Evolutionary conservation across 441 rosid species (phyloP).

Genomic region (Euphorbia corollata): DNA sequence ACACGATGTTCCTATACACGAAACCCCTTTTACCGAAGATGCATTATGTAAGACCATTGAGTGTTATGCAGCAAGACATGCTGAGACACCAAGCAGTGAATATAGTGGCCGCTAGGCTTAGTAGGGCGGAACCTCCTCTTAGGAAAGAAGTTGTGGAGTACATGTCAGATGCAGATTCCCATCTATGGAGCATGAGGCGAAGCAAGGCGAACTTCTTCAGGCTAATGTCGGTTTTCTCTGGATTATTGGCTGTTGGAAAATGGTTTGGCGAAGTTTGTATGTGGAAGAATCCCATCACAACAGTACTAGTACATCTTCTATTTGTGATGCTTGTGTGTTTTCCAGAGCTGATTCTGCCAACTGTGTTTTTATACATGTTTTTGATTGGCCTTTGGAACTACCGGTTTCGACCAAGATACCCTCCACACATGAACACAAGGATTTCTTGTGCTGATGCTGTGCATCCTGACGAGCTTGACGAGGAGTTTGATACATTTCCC

Average conservation of each 20-base stretch:
- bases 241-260: constrained; percentile 46
- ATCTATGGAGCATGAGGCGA: constrained; percentile 92
- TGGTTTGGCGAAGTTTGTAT: constrained; percentile 74
- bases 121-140: constrained; percentile 85
- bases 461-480: constrained; percentile 73
- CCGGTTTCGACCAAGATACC: constrained; percentile 53
- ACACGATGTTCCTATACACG: constrained; percentile 50
- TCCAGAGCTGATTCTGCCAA: constrained; percentile 75
- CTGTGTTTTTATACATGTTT: constrained; percentile 67
- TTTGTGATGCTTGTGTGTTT: constrained; percentile 55
- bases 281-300: constrained; percentile 71
- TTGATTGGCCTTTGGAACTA: constrained; percentile 76
- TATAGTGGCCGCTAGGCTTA: constrained; percentile 72
- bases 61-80: constrained; percentile 65
- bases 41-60: constrained; percentile 73
- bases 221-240: constrained; percentile 58
- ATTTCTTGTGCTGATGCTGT: constrained; percentile 62
- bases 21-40: constrained; percentile 79
- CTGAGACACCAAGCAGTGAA: constrained; percentile 73
- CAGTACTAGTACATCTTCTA: constrained; percentile 52
- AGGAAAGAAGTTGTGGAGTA: constrained; percentile 72
- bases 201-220: constrained; percentile 87
- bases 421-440: constrained; percentile 79
- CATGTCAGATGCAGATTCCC: constrained; percentile 78
- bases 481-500: constrained; percentile 84